Evolutionary conservation across 176 grass and related monocot genomes (phyloP).

Genomic region (Phyllostachys edulis): DNA sequence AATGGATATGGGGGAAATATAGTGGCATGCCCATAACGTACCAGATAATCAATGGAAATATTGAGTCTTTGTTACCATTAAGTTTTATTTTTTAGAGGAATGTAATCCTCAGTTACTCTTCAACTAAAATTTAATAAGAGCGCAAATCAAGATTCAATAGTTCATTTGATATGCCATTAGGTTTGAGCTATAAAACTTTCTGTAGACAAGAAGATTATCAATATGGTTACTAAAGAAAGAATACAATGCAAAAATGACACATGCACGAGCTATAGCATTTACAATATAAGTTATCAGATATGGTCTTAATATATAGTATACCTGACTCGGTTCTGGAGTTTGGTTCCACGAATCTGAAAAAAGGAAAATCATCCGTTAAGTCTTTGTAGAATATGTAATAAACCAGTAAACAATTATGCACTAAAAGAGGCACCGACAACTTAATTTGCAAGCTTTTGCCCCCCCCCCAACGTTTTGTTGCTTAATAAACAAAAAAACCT

Average conservation of each 20-base stretch:
- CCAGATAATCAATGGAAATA: neutral
- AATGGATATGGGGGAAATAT: neutral
- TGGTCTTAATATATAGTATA: slow-evolving; percentile 21
- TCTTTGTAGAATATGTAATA: neutral
- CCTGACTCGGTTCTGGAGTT: slow-evolving; percentile 72
- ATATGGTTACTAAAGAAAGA: neutral
- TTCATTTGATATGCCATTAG: neutral
- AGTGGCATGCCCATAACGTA: neutral
- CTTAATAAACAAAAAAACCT: slow-evolving; percentile 2
- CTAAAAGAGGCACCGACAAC: no score
- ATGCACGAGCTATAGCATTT: neutral
- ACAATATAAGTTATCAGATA: neutral
- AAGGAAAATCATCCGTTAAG: slow-evolving; percentile 10
- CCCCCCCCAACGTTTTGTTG: neutral
- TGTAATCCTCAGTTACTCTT: neutral
- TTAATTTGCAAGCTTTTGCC: no score
- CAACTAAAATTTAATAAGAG: neutral
- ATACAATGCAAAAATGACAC: neutral
- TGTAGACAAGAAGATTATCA: neutral
- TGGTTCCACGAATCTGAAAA: slow-evolving; percentile 63
- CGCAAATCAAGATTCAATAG: neutral
- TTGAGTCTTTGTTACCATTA: neutral
- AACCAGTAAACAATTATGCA: no score
- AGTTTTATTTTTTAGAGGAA: neutral
- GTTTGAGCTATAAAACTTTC: neutral